phyloP scores from a whole-genome alignment of 495 filamentous ascomycete species.

The Neurospora hispaniola region DNA sequence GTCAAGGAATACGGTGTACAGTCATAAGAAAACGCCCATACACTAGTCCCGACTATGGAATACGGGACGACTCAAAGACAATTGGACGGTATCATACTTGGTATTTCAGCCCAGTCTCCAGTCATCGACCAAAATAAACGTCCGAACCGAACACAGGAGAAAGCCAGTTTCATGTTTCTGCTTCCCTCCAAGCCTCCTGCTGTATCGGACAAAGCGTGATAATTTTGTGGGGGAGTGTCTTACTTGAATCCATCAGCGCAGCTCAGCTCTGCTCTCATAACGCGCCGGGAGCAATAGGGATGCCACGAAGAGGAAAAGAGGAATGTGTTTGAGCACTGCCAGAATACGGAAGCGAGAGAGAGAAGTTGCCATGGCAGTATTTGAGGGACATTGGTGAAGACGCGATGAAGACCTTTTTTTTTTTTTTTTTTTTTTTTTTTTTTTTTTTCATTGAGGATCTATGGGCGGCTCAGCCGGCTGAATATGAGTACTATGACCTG shows the following conservation, averaged over 20 bases:
- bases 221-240: neutral
- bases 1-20: neutral
- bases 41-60: neutral
- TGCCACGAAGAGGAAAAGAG: too few relatives aligned
- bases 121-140: neutral
- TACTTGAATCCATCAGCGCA: neutral
- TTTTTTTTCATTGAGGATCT: constrained; percentile 3
- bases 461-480: constrained; percentile 21
- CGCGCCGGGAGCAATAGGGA: neutral
- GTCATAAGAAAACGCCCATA: neutral
- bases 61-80: neutral
- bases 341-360: too few relatives aligned
- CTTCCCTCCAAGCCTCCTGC: neutral
- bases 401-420: constrained; percentile 14
- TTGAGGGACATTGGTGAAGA: constrained; percentile 26
- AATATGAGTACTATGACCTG: constrained; percentile 36
- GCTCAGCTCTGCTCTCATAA: neutral
- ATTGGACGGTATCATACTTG: neutral
- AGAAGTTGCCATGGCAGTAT: constrained; percentile 25
- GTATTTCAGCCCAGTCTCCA: neutral
- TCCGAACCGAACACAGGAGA: neutral
- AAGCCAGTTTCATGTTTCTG: neutral
- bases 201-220: neutral
- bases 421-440: too few relatives aligned
- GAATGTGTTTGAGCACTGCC: too few relatives aligned